Evolutionary conservation across 2,329 filamentous ascomycete species (phyloP), one percentile per base, ranked within the genome.

Genomic region (Penicillium sclerotigenum): DNA sequence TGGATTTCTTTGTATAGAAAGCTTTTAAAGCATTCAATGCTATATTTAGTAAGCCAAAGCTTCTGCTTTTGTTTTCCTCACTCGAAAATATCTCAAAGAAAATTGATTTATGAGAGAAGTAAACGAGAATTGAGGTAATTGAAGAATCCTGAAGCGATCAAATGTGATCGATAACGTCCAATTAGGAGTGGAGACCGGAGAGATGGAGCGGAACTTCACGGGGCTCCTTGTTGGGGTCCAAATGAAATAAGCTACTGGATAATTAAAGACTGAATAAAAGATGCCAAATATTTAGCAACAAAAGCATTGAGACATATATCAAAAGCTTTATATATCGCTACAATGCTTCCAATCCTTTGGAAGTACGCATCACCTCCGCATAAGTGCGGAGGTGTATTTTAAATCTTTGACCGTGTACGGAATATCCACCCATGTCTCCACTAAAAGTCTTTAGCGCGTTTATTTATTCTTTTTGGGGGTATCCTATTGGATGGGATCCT

Each of bases 151-250:
- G 53, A 38, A 43, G 29, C 31, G 52, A 40, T 57, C 20, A 60
- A 53, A 58, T 62, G 60, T 65, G 62, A 65, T 65, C 49, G 52
- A 57, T 65, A 59, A 61, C 48, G 52, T 46, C 36, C 18, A 24
- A 42, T 50, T 50, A 18, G 13, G 20, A 43, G 63, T 65, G 62
- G 63, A 64, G 62, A 59, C 57, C 37, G 53, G 52, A 56, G 40
- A 24, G 22, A 62, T 63, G 59, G 62, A 62, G 51, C 60, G 62
- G 63, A 57, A 58, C 58, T 56, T 62, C 59, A 64, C 63, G 63
- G 63, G 62, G 56, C 37, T 54, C 56, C 54, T 57, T 52, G 38
- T 41, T 47, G 55, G 34, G 20, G 36, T 18, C 49, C 29, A 48
- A 13, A 18, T 29, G 24, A 18, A 11, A 52, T 22, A 14, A 37